Percentiles rank a stretch among this genome's conserved stretches.
Conservation (phyloP, 768 basidiomycete species). For the Russula earlei region DNA sequence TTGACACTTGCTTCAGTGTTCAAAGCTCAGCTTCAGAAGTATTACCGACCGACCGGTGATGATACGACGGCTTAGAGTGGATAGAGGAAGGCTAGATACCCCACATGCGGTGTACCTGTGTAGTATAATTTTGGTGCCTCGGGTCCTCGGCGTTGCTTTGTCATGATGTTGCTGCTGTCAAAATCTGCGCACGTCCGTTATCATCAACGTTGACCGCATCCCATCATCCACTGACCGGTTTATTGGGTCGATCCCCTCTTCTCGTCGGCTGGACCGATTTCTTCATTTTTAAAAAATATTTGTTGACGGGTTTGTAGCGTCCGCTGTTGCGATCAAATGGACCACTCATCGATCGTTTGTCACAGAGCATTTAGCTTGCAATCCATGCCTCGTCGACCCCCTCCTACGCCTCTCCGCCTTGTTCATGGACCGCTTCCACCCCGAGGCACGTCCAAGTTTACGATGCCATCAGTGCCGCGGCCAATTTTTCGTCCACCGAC, state of each 20-base stretch:
- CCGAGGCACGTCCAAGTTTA: slow-evolving; percentile 53
- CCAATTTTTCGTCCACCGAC: slow-evolving; percentile 31
- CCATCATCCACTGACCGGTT: background rate
- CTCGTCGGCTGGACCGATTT: slow-evolving; percentile 10
- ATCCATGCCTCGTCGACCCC: slow-evolving; percentile 56
- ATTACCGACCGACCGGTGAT: slow-evolving; percentile 50
- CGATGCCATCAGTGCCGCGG: slow-evolving; percentile 54
- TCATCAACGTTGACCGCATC: background rate
- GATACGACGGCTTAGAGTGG: slow-evolving; percentile 25
- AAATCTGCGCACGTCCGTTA: background rate
- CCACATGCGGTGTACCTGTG: background rate
- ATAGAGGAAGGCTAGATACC: slow-evolving; percentile 4
- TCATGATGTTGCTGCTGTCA: slow-evolving; percentile 5
- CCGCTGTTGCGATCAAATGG: background rate
- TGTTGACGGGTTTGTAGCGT: background rate
- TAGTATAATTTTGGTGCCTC: background rate
- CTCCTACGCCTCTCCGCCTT: slow-evolving; percentile 58
- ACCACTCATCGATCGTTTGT: background rate
- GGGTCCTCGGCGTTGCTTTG: slow-evolving; percentile 7
- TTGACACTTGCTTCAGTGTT: slow-evolving; percentile 28
- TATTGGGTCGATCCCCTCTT: slow-evolving; percentile 12
- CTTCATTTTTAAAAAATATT: background rate
- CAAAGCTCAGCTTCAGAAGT: slow-evolving; percentile 60
- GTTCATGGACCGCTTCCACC: slow-evolving; percentile 51
- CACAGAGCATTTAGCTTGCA: background rate